Evolutionary conservation across 2,329 filamentous ascomycete genomes (phyloP).

Genomic region (Stachybotrys chartarum): DNA sequence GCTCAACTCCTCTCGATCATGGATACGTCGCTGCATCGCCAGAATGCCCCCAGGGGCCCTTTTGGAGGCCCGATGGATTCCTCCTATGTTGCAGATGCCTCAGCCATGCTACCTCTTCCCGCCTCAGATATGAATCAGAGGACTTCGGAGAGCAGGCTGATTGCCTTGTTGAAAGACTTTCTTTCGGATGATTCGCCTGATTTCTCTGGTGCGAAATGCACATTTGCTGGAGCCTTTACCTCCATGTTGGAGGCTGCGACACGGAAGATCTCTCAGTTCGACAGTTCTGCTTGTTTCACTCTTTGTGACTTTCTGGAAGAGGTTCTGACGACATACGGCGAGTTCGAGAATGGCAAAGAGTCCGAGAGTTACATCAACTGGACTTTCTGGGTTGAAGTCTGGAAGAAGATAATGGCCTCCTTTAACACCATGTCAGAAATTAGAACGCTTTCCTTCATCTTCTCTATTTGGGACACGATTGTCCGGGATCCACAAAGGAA

Average conservation of each 20-base stretch:
- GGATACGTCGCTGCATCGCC: conserved; percentile 77
- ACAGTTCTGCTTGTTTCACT: conserved; percentile 78
- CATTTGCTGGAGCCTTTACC: conserved; percentile 72
- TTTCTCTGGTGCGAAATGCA: conserved; percentile 44
- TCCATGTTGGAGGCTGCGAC: conserved; percentile 66
- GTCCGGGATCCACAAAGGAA: conserved; percentile 60
- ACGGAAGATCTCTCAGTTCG: conserved; percentile 69
- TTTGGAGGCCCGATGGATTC: conserved; percentile 37
- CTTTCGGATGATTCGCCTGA: conserved; percentile 43
- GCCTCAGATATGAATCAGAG: conserved; percentile 64
- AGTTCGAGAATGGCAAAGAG: conserved; percentile 34
- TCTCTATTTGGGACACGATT: conserved; percentile 70
- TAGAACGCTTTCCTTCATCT: conserved; percentile 74
- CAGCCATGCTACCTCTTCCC: conserved; percentile 54
- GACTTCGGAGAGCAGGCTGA: conserved; percentile 83
- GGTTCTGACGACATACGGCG: conserved; percentile 56
- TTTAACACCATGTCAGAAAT: conserved; percentile 89
- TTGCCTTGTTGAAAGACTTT: conserved; percentile 76
- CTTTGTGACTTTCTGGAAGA: conserved; percentile 91
- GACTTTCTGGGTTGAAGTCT: conserved; percentile 80
- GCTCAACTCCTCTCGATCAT: conserved; percentile 73
- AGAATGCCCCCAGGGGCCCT: conserved; percentile 45
- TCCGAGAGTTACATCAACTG: conserved; percentile 56
- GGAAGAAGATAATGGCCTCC: conserved; percentile 69
- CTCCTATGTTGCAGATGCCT: conserved; percentile 54